Evolutionary conservation across 2,329 filamentous ascomycete genomes (phyloP), one percentile per base, ranked within the genome.

Genomic region (Pestalotiopsis sp.): DNA sequence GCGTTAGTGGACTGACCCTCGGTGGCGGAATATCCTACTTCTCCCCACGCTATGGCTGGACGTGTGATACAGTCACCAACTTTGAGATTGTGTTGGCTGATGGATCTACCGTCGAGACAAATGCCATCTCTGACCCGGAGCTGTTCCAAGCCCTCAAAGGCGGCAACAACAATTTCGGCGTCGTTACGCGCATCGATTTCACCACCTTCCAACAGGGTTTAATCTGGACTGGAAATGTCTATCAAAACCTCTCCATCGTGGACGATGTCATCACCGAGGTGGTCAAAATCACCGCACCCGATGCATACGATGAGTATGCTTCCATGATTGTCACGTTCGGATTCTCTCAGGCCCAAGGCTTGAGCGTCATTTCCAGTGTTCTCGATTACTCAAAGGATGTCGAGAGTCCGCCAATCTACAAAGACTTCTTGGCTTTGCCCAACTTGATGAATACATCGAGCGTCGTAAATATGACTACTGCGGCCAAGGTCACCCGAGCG

Each of bases 1-100:
- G 59, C 48, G 82, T 85, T 1, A 77, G 79, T 4, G 84, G 84
- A 1, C 76, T 84, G 30, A 71, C 81, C 3, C 78, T 85, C 0
- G 83, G 83, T 6, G 82, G 85, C 35, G 85, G 85, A 11, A 80
- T 86, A 26, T 84, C 83, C 1, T 86, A 80, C 75, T 83, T 85
- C 71, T 79, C 81, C 2, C 79, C 80, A 0, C 75, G 74, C 0
- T 74, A 81, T 30, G 85, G 86, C 3, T 83, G 81, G 73, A 81
- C 79, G 6, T 84, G 81, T 66, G 84, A 86, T 71, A 83, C 80
- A 17, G 79, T 85, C 11, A 70, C 73, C 38, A 79, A 78, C 35
- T 85, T 78, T 62, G 77, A 86, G 69, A 77, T 88, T 9, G 84
- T 88, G 0, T 76, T 85, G 1, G 80, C 82, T 0, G 77, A 79